A percentile compares a stretch with the other conserved stretches of the same genome.
Evolutionary conservation across 2,329 filamentous ascomycete genomes (phyloP).

Genomic region (Fusarium sp.): DNA sequence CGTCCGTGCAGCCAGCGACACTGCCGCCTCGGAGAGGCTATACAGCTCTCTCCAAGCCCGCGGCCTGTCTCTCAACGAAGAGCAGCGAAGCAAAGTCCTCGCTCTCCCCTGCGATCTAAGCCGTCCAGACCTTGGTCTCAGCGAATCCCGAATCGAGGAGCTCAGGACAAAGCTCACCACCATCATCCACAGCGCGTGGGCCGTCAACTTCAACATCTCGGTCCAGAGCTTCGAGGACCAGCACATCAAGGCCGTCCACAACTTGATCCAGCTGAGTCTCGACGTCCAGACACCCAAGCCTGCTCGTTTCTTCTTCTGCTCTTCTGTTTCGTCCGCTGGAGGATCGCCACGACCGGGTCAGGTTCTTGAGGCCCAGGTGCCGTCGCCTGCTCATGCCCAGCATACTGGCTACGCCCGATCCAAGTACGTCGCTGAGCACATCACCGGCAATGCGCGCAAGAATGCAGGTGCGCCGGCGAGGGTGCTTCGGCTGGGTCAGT

Average conservation of each 20-base stretch:
- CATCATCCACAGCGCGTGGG: conserved; percentile 64
- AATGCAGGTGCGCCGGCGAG: conserved; percentile 39
- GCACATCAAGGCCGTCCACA: conserved; percentile 58
- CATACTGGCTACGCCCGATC: conserved; percentile 57
- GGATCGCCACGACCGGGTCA: conserved; percentile 48
- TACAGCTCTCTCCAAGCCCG: conserved; percentile 25
- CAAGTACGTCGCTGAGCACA: conserved; percentile 55
- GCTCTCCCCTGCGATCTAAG: conserved; percentile 38
- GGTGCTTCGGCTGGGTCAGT: conserved; percentile 61
- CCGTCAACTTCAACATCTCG: conserved; percentile 66
- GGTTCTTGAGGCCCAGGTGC: conserved; percentile 51
- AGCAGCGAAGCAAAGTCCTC: conserved; percentile 42
- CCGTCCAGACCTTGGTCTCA: conserved; percentile 31
- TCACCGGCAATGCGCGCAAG: conserved; percentile 50
- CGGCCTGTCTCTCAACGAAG: conserved; percentile 7
- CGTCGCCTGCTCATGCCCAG: conserved; percentile 52
- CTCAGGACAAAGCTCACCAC: conserved; percentile 51
- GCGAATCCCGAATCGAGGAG: conserved; percentile 42
- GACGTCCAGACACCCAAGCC: conserved; percentile 4
- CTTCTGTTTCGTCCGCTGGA: conserved; percentile 54
- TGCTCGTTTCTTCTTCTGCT: conserved; percentile 61
- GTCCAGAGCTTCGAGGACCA: conserved; percentile 61
- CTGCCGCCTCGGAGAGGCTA: conserved; percentile 17
- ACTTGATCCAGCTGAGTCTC: conserved; percentile 57
- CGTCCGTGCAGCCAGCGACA: conserved; percentile 28